Evolutionary conservation across 768 basidiomycete genomes (phyloP), one percentile per base, ranked within the genome.

Genomic region (Cystofilobasidium bisporidii): DNA sequence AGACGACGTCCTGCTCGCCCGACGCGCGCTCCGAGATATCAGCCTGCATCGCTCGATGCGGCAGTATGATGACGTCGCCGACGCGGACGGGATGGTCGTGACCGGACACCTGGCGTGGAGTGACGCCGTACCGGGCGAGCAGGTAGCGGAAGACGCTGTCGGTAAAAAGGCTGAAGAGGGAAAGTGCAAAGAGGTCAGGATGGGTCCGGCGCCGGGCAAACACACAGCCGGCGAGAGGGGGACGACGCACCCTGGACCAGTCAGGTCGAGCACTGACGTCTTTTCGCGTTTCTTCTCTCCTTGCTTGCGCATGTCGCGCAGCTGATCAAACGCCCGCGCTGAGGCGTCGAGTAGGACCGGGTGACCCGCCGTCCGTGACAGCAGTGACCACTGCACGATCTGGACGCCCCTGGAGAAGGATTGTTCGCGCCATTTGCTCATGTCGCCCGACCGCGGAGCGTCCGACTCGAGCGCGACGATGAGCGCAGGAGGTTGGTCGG

Each of bases 61-160:
- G 67, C 8, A 68, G 55, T 30, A 68, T 58, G 43, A 68, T 10
- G 6, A 68, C 67, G 33, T 68, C 67, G 20, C 67, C 67, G 15
- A 68, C 33, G 14, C 56, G 50, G 24, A 68, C 61, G 1, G 67
- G 67, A 6, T 45, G n/a, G 14, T 18, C 20, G 33, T 63, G 61
- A n/a, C 50, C 38, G 8, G 61, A 62, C 10, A 68, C n/a, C 56
- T 59, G 14, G 1, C 61, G 61, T 17, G 67, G 67, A 3, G 53
- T 36, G 53, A 68, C 61, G 14, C 67, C 67, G 28, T 57, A 68
- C 0, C 67, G 53, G 5, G 61, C 61, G 28, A 68, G 33, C 9
- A 68, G 61, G 32, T 63, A 68, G 28, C 67, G 53, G 43, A 68
- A 68, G 30, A 68, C 56, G 47, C 67, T 58, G 36, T 68, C 67